Percentiles rank a stretch among this genome's conserved stretches.
These are phyloP conservation scores for Coccinonectria pachysandricola DNA, from an alignment of 2,329 filamentous ascomycete genomes.

Conservation along the genomic window DNA sequence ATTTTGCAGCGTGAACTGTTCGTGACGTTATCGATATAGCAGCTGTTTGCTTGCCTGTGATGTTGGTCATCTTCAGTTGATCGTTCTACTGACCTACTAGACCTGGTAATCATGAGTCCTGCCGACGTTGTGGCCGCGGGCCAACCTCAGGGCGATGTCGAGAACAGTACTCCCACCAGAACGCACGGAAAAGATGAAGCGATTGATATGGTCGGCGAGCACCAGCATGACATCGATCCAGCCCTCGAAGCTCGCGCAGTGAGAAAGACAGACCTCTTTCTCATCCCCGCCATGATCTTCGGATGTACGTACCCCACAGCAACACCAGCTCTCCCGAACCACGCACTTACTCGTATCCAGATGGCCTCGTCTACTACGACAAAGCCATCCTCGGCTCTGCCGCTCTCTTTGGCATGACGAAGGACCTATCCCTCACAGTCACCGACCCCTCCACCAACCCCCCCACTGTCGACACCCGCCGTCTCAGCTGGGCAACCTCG, in stretches of 20 bases:
- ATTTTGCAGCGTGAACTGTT: no score
- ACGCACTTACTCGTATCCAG: slow-evolving; percentile 20
- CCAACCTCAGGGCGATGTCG: neutral
- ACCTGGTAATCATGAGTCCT: no score
- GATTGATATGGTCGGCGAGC: slow-evolving; percentile 48
- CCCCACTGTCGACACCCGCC: slow-evolving; percentile 51
- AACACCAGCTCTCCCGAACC: neutral
- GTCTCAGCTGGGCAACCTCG: slow-evolving; percentile 67
- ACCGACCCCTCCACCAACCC: slow-evolving; percentile 34
- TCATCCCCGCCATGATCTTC: slow-evolving; percentile 58
- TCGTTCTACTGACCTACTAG: no score
- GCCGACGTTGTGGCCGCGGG: no score
- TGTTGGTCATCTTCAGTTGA: no score
- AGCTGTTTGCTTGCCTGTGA: no score
- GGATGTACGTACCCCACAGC: slow-evolving; percentile 24
- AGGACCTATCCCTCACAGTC: slow-evolving; percentile 51
- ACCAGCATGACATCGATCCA: slow-evolving; percentile 43
- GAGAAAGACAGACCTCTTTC: slow-evolving; percentile 55
- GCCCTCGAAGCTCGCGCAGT: slow-evolving; percentile 44
- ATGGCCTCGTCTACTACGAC: slow-evolving; percentile 34
- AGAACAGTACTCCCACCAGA: slow-evolving; percentile 4
- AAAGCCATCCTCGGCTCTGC: slow-evolving; percentile 65
- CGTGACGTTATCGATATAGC: no score
- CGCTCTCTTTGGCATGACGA: slow-evolving; percentile 66
- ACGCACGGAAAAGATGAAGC: slow-evolving; percentile 21